Conservation (phyloP, 345 rosid genomes). For the Ceriops decandra region DNA sequence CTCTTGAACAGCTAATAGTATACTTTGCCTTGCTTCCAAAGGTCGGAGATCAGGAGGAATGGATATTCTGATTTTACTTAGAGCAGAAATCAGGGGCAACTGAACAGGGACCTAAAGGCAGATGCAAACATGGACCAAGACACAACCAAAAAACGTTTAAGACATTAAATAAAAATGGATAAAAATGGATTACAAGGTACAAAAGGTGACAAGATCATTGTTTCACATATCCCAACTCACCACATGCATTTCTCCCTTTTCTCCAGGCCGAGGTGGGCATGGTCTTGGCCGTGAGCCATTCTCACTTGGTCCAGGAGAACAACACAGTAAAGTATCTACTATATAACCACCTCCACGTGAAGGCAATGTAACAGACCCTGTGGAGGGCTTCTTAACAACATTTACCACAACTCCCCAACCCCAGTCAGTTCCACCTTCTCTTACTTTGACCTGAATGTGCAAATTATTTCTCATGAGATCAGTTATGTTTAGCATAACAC, state of each 20-base stretch:
- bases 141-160: constrained; percentile 1
- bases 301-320: constrained; percentile 79
- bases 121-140: constrained; percentile 18
- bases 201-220: not conserved
- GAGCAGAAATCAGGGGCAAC: constrained; percentile 72
- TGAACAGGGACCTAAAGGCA: constrained; percentile 83
- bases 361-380: constrained; percentile 52
- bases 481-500: not conserved
- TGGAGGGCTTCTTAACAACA: constrained; percentile 72
- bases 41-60: constrained; percentile 93
- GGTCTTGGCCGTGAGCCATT: constrained; percentile 87
- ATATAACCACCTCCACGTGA: constrained; percentile 70
- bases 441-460: constrained; percentile 68
- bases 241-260: constrained; percentile 99
- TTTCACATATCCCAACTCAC: constrained; percentile 43
- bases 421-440: constrained; percentile 98
- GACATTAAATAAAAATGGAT: not conserved
- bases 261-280: constrained; percentile 86
- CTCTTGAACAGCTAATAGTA: constrained; percentile 84
- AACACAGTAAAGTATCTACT: constrained; percentile 90
- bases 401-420: constrained; percentile 99
- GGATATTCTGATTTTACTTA: constrained; percentile 72
- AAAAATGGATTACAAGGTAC: not conserved
- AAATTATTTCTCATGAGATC: not conserved
- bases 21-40: constrained; percentile 89